A percentile compares a stretch with the other conserved stretches of the same genome.
Conservation (phyloP, 73 alveolate species). For the Paramecium sonneborni region DNA sequence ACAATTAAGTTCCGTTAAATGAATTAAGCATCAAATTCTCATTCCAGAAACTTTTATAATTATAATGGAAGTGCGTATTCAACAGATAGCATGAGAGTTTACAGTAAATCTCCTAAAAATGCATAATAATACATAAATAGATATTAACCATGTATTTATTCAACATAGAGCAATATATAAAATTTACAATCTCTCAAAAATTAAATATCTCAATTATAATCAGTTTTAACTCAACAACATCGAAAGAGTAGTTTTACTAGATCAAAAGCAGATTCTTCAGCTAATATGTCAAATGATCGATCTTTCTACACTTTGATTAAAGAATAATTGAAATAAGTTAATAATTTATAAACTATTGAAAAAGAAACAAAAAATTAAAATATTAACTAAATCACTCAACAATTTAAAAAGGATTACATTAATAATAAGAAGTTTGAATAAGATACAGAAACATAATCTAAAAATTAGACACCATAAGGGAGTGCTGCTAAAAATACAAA, state of each 20-base stretch:
- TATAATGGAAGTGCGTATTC: conserved; percentile 40
- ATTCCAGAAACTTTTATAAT: not conserved
- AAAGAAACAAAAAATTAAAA: not conserved
- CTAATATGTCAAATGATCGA: conserved; percentile 13
- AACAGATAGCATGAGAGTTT: not conserved
- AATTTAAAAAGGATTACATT: not conserved
- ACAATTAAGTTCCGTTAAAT: conserved; percentile 33
- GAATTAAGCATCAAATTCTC: conserved; percentile 28
- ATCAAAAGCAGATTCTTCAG: conserved; percentile 1
- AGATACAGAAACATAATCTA: not conserved
- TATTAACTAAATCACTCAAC: not conserved
- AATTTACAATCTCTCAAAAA: not conserved
- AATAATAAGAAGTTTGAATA: not conserved
- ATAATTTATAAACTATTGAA: not conserved
- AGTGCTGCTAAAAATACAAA: not conserved
- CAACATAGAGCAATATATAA: not conserved
- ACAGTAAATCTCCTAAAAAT: conserved; percentile 18
- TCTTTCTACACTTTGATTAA: not conserved
- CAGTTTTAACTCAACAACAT: not conserved
- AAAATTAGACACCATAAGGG: not conserved
- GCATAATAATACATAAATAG: not conserved
- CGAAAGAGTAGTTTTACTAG: not conserved
- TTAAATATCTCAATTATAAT: not conserved
- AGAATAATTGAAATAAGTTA: conserved; percentile 28
- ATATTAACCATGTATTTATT: conserved; percentile 2